Conservation (phyloP, 1,284 basidiomycete species). For the Schizophyllum amplum region DNA sequence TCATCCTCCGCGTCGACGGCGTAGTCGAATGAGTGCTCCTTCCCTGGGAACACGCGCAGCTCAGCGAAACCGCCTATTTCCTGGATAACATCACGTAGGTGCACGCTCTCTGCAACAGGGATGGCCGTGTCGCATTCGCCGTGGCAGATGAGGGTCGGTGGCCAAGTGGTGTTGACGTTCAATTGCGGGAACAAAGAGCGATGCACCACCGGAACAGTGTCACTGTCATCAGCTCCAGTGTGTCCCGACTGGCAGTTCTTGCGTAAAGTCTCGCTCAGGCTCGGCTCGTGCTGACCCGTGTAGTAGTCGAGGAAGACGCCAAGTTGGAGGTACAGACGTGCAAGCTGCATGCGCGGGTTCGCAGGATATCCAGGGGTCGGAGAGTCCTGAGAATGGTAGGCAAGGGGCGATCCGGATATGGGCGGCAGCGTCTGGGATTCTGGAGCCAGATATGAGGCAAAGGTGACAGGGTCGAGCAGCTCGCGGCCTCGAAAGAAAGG, state of each 20-base stretch:
- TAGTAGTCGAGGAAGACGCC: conserved; percentile 54
- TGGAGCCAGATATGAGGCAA: conserved; percentile 24
- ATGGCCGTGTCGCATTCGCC: conserved; percentile 50
- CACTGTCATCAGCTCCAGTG: background rate
- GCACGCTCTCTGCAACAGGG: conserved; percentile 34
- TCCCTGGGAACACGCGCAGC: conserved; percentile 35
- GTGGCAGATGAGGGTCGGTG: conserved; percentile 46
- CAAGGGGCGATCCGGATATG: conserved; percentile 37
- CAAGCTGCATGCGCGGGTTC: conserved; percentile 53
- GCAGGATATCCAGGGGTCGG: conserved; percentile 48
- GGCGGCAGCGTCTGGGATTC: conserved; percentile 19
- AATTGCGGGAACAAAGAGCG: conserved; percentile 47
- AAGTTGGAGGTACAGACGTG: conserved; percentile 49
- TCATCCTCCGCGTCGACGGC: conserved; percentile 30
- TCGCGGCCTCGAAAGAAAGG: conserved; percentile 34
- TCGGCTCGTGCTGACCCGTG: conserved; percentile 45
- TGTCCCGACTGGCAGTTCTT: conserved; percentile 10
- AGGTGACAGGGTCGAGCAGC: conserved; percentile 27
- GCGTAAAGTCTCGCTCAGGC: conserved; percentile 35
- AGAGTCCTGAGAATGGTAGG: conserved; percentile 37
- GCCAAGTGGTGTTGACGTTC: conserved; percentile 33
- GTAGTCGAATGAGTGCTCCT: conserved; percentile 54
- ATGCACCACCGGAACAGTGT: conserved; percentile 30
- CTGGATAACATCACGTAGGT: conserved; percentile 30
- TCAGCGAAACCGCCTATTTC: conserved; percentile 29